Conservation (phyloP, 148 eudicot species). For the Nepenthes mirabilis region DNA sequence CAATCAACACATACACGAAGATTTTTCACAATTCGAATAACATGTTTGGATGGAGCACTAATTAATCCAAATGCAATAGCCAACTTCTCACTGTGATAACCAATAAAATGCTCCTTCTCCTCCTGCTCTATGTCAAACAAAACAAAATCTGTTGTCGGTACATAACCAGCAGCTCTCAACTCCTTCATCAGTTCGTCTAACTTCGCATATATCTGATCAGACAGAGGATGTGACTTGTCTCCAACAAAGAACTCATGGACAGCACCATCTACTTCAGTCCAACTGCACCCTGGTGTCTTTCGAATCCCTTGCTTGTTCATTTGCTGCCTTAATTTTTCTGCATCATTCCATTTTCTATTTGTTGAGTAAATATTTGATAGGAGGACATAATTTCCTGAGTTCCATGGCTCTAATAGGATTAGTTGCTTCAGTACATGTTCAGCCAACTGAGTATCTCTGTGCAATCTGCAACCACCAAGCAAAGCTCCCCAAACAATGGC, state of each 20-base stretch:
- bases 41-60: constrained; percentile 21
- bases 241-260: constrained; percentile 57
- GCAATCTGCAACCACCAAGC: constrained; percentile 45
- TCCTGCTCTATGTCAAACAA: constrained; percentile 52
- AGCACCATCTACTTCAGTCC: constrained; percentile 47
- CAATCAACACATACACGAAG: constrained; percentile 57
- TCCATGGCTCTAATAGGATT: constrained; percentile 40
- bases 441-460: constrained; percentile 35
- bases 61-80: constrained; percentile 55
- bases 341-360: constrained; percentile 40
- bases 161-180: constrained; percentile 33
- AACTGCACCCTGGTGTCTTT: constrained; percentile 45
- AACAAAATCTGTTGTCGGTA: constrained; percentile 41
- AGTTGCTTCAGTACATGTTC: constrained; percentile 30
- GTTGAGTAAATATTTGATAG: constrained; percentile 44
- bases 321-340: constrained; percentile 26
- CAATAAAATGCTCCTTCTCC: constrained; percentile 41
- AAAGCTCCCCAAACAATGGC: constrained; percentile 45
- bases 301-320: constrained; percentile 34
- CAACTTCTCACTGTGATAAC: constrained; percentile 56
- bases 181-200: constrained; percentile 27
- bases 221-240: constrained; percentile 37
- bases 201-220: constrained; percentile 31
- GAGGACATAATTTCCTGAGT: constrained; percentile 43
- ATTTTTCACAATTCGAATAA: constrained; percentile 43